Percentiles rank a stretch among this genome's conserved stretches.
Evolutionary conservation across 441 rosid species (phyloP).

Genomic region (Euphorbia corollata): DNA sequence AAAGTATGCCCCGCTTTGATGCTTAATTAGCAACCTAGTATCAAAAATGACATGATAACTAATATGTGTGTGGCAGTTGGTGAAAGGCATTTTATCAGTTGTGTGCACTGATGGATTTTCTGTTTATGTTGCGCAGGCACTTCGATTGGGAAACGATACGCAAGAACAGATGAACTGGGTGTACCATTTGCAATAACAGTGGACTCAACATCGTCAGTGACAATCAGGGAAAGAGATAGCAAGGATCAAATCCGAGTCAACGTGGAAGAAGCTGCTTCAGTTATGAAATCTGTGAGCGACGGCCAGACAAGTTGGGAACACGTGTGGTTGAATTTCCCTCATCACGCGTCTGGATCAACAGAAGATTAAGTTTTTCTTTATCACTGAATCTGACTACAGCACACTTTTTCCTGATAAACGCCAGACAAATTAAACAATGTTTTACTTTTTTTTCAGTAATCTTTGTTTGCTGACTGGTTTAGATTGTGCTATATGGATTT

Average conservation of each 20-base stretch:
- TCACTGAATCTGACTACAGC: neutral
- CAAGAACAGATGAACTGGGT: constrained; percentile 71
- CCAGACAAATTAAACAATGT: neutral
- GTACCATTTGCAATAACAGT: constrained; percentile 72
- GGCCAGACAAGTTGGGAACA: constrained; percentile 56
- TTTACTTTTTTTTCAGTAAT: neutral
- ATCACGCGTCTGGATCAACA: constrained; percentile 38
- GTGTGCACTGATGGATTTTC: neutral
- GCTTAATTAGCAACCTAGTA: constrained; percentile 1
- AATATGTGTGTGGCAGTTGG: neutral
- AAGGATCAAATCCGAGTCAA: constrained; percentile 61
- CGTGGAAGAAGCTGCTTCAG: constrained; percentile 43
- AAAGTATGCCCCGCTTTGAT: neutral
- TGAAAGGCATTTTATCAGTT: neutral
- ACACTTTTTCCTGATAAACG: neutral
- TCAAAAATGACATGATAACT: neutral
- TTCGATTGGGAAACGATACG: constrained; percentile 70
- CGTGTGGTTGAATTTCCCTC: constrained; percentile 49
- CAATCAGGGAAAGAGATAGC: constrained; percentile 70
- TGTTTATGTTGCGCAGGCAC: constrained; percentile 34
- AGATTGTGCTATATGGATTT: neutral
- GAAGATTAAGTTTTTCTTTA: constrained; percentile 28
- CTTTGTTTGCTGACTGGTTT: neutral
- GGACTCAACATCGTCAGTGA: constrained; percentile 48
- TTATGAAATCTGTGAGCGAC: constrained; percentile 46